These are phyloP conservation scores for Starmerella scarabaei DNA, from an alignment of 805 yeast genomes.

Conservation along the genomic window DNA sequence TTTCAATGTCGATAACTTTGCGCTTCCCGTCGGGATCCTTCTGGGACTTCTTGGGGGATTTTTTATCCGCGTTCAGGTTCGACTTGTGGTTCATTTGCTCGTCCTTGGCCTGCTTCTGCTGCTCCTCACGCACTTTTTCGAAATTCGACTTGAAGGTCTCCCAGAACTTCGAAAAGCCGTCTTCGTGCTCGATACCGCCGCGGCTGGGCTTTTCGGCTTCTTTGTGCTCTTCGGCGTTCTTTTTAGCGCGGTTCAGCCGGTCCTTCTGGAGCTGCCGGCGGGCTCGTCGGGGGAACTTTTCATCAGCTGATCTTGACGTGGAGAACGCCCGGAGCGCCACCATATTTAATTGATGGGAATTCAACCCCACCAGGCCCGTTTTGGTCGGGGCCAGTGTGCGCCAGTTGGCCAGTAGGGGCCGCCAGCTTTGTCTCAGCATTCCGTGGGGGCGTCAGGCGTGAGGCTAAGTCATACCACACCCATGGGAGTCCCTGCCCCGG, in stretches of 20 bases:
- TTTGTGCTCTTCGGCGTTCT: background rate
- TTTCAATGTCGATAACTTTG: constrained; percentile 19
- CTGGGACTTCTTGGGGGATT: background rate
- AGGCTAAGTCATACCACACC: too few species aligned
- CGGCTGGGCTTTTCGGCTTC: background rate
- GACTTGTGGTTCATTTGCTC: background rate
- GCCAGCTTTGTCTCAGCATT: constrained; percentile 4
- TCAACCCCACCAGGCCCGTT: background rate
- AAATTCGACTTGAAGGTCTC: constrained; percentile 7
- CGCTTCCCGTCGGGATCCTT: background rate
- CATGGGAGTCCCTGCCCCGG: too few species aligned
- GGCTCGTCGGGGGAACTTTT: constrained; percentile 1
- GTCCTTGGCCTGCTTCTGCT: background rate
- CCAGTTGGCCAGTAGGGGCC: background rate
- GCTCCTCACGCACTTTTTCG: constrained; percentile 1
- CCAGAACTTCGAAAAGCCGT: background rate
- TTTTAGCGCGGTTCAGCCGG: background rate
- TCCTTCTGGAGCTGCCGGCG: background rate
- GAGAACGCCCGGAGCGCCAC: background rate
- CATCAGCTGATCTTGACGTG: background rate
- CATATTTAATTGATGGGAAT: background rate
- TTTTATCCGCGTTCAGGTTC: background rate
- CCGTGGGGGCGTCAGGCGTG: background rate
- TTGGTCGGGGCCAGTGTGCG: background rate
- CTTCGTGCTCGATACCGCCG: background rate